phyloP scores from a whole-genome alignment of 2,329 filamentous ascomycete species.

The Calonectria fujianensis region DNA sequence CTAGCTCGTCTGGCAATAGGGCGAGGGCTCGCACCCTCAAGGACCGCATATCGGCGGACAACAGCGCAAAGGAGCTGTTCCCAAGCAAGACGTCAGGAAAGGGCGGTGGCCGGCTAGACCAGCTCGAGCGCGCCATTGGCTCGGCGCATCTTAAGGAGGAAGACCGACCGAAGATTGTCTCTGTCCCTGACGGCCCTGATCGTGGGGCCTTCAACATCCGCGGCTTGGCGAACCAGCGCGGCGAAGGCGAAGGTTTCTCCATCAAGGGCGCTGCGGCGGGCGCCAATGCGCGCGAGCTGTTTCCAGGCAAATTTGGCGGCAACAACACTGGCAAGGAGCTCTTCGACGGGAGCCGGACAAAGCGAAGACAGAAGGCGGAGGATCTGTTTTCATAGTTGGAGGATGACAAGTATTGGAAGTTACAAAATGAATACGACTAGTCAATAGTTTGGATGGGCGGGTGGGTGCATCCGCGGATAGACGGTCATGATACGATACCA shows the following conservation, averaged over 20 bases:
- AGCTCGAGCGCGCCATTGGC: constrained; percentile 63
- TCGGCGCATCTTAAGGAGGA: constrained; percentile 62
- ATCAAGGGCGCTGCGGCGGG: constrained; percentile 79
- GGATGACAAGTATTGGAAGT: background rate
- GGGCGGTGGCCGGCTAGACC: constrained; percentile 59
- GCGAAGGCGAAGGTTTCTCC: constrained; percentile 70
- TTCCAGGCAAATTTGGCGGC: constrained; percentile 77
- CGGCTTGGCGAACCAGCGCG: constrained; percentile 71
- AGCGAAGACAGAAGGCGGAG: constrained; percentile 81
- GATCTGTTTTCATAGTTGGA: constrained; percentile 78
- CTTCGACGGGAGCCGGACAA: constrained; percentile 69
- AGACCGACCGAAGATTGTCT: constrained; percentile 74
- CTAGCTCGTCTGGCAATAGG: constrained; percentile 60
- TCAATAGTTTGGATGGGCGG: constrained; percentile 34
- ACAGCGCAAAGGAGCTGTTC: constrained; percentile 63
- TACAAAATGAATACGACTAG: constrained; percentile 27
- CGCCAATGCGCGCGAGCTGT: constrained; percentile 77
- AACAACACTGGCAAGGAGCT: constrained; percentile 81
- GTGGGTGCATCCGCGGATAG: constrained; percentile 45
- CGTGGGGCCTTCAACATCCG: constrained; percentile 75
- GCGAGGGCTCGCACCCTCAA: constrained; percentile 59
- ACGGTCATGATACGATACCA: constrained; percentile 56
- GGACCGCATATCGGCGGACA: constrained; percentile 57
- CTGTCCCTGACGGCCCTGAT: constrained; percentile 66
- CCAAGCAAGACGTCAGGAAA: constrained; percentile 58